phyloP scores from a whole-genome alignment of 106 monocot genomes.

The Chionographis japonica region DNA sequence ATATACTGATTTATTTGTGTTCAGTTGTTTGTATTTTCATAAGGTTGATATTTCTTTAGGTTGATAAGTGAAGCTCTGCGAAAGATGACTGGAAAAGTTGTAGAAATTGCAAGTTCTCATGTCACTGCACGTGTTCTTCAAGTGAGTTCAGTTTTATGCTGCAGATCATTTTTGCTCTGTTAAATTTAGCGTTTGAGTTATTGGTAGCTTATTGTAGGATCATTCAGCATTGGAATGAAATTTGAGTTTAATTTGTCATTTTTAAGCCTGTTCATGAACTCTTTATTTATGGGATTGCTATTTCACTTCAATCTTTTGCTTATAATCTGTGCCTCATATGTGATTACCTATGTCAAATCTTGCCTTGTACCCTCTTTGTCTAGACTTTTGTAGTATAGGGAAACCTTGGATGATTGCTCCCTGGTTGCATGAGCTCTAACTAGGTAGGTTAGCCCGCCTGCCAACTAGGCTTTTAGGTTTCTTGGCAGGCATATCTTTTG shows the following conservation, averaged over 20 bases:
- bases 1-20: neutral
- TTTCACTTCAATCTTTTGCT: too few species aligned
- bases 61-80: conserved; percentile 65
- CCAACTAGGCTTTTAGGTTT: too few species aligned
- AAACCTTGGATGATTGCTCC: too few species aligned
- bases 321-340: too few species aligned
- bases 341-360: too few species aligned
- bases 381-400: too few species aligned
- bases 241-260: neutral
- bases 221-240: neutral
- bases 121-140: conserved; percentile 93
- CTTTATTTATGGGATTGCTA: too few species aligned
- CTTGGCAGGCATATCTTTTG: too few species aligned
- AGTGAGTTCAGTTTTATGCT: conserved; percentile 26
- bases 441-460: too few species aligned
- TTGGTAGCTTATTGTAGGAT: neutral
- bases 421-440: too few species aligned
- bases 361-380: too few species aligned
- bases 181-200: neutral
- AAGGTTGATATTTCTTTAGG: conserved; percentile 28
- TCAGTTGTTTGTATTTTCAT: neutral
- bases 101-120: conserved; percentile 84
- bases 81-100: conserved; percentile 75
- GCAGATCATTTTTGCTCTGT: neutral
- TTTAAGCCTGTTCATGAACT: too few species aligned